Conservation (phyloP, 176 grass and related monocot genomes). For the Phyllostachys edulis region DNA sequence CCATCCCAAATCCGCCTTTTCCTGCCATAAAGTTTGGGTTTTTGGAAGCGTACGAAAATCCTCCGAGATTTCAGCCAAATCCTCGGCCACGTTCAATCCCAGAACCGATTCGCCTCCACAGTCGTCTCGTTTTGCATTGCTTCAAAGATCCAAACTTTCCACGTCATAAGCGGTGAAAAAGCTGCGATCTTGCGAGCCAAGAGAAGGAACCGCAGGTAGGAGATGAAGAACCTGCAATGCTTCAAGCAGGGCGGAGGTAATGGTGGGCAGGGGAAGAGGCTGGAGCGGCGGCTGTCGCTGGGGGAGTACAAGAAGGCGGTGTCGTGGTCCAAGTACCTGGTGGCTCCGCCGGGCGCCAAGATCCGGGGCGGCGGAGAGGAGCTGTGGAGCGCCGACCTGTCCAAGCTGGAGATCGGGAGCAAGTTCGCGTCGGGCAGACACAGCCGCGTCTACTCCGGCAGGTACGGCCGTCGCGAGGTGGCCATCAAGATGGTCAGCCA, state of each 20-base stretch:
- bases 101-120: slow-evolving; percentile 5
- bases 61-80: neutral
- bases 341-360: slow-evolving; percentile 78
- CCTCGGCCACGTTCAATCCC: slow-evolving; percentile 4
- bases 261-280: slow-evolving; percentile 25
- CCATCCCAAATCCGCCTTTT: neutral
- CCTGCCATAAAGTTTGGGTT: slow-evolving; percentile 2
- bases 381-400: slow-evolving; percentile 94
- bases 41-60: neutral
- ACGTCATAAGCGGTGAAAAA: neutral
- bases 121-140: slow-evolving; percentile 13
- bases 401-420: slow-evolving; percentile 71
- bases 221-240: slow-evolving; percentile 81
- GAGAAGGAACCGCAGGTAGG: neutral
- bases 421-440: slow-evolving; percentile 84
- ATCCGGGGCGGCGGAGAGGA: slow-evolving; percentile 78
- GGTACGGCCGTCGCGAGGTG: slow-evolving; percentile 73
- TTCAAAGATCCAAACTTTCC: slow-evolving; percentile 8
- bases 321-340: slow-evolving; percentile 97
- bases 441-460: slow-evolving; percentile 91
- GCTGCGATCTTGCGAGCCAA: neutral
- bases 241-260: slow-evolving; percentile 56
- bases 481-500: slow-evolving; percentile 99
- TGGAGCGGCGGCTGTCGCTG: slow-evolving; percentile 74
- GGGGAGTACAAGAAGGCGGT: slow-evolving; percentile 89